A percentile compares a stretch with the other conserved stretches of the same genome.
phyloP scores from a whole-genome alignment of 2,329 filamentous ascomycete genomes.

The Penicillium brevicompactum region DNA sequence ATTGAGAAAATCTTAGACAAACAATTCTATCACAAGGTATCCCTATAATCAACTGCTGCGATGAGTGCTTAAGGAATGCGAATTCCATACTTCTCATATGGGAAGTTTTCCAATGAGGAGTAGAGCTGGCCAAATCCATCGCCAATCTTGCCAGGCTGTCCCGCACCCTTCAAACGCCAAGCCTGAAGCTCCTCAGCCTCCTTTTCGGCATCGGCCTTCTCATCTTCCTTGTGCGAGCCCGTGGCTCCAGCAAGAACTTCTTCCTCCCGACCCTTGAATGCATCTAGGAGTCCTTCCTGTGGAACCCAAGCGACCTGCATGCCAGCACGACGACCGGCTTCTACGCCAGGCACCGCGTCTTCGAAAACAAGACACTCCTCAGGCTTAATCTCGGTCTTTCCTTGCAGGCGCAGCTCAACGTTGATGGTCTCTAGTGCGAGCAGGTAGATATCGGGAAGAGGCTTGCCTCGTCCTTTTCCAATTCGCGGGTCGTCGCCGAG shows the following conservation, averaged over 20 bases:
- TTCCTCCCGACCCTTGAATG: conserved; percentile 74
- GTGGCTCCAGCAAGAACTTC: conserved; percentile 82
- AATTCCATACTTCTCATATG: conserved; percentile 63
- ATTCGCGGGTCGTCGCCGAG: conserved; percentile 85
- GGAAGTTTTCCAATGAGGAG: conserved; percentile 59
- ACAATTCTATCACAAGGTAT: no score
- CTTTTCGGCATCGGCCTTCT: conserved; percentile 43
- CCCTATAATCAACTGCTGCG: background rate
- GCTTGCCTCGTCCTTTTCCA: conserved; percentile 80
- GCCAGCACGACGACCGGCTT: conserved; percentile 84
- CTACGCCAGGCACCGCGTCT: conserved; percentile 89
- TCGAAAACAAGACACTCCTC: conserved; percentile 96
- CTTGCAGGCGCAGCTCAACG: conserved; percentile 60
- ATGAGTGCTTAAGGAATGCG: conserved; percentile 11
- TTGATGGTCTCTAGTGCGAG: conserved; percentile 86
- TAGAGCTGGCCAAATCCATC: conserved; percentile 64
- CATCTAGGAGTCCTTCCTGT: conserved; percentile 73
- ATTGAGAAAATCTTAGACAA: background rate
- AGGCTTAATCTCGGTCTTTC: conserved; percentile 66
- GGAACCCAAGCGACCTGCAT: conserved; percentile 96
- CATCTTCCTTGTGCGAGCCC: conserved; percentile 65
- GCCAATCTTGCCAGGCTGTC: conserved; percentile 56
- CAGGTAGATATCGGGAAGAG: conserved; percentile 90
- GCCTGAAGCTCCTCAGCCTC: conserved; percentile 44
- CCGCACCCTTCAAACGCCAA: conserved; percentile 43